Percentiles rank a stretch among this genome's conserved stretches.
phyloP scores from a whole-genome alignment of 2,329 filamentous ascomycete species.

The Emydomyces testavorans region DNA sequence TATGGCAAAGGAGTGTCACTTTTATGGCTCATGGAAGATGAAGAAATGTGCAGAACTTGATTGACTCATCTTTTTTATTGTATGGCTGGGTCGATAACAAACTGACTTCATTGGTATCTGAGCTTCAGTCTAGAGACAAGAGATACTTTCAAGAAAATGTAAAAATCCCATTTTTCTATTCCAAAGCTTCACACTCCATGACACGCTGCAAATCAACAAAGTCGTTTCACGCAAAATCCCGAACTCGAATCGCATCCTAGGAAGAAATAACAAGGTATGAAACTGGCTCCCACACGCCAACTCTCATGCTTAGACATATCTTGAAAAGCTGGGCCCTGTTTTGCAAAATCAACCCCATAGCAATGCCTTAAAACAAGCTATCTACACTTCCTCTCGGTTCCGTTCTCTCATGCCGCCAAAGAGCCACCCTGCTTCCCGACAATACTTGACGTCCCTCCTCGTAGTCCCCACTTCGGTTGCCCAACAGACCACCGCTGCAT shows the following conservation, averaged over 20 bases:
- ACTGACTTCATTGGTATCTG: too few relatives aligned
- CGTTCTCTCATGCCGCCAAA: slow-evolving; percentile 52
- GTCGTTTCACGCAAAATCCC: neutral
- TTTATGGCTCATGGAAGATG: too few relatives aligned
- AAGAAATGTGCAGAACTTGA: too few relatives aligned
- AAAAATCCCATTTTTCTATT: slow-evolving; percentile 5
- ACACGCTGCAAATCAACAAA: neutral
- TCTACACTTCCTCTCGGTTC: slow-evolving; percentile 4
- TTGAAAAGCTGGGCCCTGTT: neutral
- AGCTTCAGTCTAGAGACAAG: too few relatives aligned
- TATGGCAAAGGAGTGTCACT: too few relatives aligned
- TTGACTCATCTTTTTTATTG: too few relatives aligned
- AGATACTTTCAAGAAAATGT: neutral
- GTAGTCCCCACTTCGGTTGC: slow-evolving; percentile 70
- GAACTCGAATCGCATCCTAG: neutral
- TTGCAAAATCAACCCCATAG: neutral
- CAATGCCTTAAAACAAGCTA: neutral
- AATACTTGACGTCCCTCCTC: slow-evolving; percentile 57
- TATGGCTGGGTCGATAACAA: too few relatives aligned
- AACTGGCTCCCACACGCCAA: neutral
- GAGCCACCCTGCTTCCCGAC: slow-evolving; percentile 77
- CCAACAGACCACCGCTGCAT: slow-evolving; percentile 86
- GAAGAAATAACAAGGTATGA: neutral
- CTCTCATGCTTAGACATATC: too few relatives aligned
- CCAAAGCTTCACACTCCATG: neutral